phyloP scores from a whole-genome alignment of 2,329 filamentous ascomycete genomes.

The Camillea tinctor region DNA sequence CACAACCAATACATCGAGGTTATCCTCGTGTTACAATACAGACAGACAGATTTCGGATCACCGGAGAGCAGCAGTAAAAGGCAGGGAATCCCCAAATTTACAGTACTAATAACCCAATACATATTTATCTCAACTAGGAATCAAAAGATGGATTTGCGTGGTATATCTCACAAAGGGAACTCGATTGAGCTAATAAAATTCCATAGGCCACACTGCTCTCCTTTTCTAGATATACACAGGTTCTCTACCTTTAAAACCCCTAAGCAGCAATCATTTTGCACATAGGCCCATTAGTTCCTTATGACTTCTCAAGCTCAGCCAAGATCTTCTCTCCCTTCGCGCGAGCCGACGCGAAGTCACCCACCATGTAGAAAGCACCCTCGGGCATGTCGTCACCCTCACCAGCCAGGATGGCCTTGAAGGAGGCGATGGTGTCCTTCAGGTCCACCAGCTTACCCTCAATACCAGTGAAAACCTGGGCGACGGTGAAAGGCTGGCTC shows the following conservation, averaged over 20 bases:
- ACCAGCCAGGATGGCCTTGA: slow-evolving; percentile 95
- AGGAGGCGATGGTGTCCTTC: slow-evolving; percentile 96
- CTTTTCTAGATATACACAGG: slow-evolving; percentile 60
- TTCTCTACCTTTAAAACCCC: slow-evolving; percentile 29
- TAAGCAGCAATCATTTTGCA: slow-evolving; percentile 35
- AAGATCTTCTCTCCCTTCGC: slow-evolving; percentile 99
- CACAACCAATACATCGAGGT: too few species aligned
- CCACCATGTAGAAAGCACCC: slow-evolving; percentile 96
- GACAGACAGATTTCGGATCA: too few species aligned
- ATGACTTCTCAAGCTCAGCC: slow-evolving; percentile 77
- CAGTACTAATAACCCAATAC: neutral
- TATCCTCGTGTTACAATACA: too few species aligned
- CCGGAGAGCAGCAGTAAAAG: neutral
- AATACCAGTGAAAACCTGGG: slow-evolving; percentile 82
- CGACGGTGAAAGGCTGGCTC: slow-evolving; percentile 95
- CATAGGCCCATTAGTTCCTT: slow-evolving; percentile 36
- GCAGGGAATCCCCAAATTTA: neutral
- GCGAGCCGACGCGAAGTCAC: slow-evolving; percentile 88
- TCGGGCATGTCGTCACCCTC: slow-evolving; percentile 96
- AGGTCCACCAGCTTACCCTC: slow-evolving; percentile 96
- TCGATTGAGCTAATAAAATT: slow-evolving; percentile 54
- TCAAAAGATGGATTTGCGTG: slow-evolving; percentile 42
- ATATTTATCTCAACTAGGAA: slow-evolving; percentile 9
- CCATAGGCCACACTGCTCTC: slow-evolving; percentile 42
- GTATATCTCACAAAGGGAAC: slow-evolving; percentile 62